Base-by-base conservation (phyloP, 306 rosid genomes). In the Dicorynia guianensis region DNA sequence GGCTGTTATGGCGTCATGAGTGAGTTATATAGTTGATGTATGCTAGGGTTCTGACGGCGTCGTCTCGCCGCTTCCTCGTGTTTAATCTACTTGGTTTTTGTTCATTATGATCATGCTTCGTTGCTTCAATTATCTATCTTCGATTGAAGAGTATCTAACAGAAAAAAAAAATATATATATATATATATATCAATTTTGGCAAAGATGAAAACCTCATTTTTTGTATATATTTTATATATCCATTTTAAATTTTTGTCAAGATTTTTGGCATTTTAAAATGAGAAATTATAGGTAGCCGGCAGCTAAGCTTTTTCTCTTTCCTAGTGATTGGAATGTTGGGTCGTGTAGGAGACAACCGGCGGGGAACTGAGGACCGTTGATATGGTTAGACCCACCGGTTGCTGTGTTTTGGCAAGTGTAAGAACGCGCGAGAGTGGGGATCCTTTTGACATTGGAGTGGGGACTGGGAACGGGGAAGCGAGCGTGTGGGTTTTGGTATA, bases 401-500 rank as follows among this genome's bases (percentile, higher is more conserved):
- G 14, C 11, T 7, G 57, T 17, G 57, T n/a, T 4, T 15, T 52
- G 9, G 64, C 12, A 60, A 15, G 58, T 55, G 52, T 1, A 1
- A 0, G 0, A 34, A 68, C 87, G 81, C 74, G 76, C 68, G 81
- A 25, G 65, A 56, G 73, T 79, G 63, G 75, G 63, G 0, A 8
- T 7, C 0, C 15, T 30, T 3, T 35, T 11, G 72, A 4, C 5
- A 18, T 43, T 12, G 4, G 72, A 3, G 62, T 6, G 79, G 76
- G 68, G 77, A 69, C 83, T 62, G 87, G 59, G 78, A 80, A 68
- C 33, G 63, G 80, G 73, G 76, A 63, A 76, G 81, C 83, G 79
- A 80, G 86, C 90, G 89, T 84, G 89, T 89, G 93, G 84, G 83
- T 84, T 52, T 55, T 61, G 67, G 84, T 63, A 76, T 72, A 64